A percentile compares a stretch with the other conserved stretches of the same genome.
These are phyloP conservation scores for Taphrina populina DNA, from an alignment of 1,139 yeast species.

Conservation along the genomic window DNA sequence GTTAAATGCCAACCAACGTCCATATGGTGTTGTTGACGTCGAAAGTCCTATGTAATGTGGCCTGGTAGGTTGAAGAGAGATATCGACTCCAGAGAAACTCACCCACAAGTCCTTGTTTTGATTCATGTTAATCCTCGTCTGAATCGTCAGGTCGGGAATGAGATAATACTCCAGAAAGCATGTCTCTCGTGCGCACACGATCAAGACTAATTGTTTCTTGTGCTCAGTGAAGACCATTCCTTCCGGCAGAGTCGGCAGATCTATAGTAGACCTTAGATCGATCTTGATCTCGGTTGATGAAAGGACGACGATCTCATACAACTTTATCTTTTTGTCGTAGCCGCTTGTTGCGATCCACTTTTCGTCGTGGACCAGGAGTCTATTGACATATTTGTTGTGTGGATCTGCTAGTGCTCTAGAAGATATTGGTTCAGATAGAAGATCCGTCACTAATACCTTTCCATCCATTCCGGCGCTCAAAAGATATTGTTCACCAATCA, in stretches of 20 bases:
- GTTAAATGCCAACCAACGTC: constrained; percentile 55
- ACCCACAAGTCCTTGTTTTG: constrained; percentile 73
- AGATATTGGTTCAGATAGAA: constrained; percentile 37
- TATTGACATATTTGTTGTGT: constrained; percentile 51
- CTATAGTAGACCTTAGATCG: background rate
- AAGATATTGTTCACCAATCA: constrained; percentile 37
- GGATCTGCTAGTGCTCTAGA: constrained; percentile 41
- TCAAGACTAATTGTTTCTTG: background rate
- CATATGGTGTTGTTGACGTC: constrained; percentile 73
- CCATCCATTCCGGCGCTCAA: constrained; percentile 47
- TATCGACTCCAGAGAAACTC: constrained; percentile 61
- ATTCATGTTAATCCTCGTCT: constrained; percentile 60
- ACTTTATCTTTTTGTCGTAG: constrained; percentile 54
- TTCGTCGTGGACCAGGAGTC: constrained; percentile 45
- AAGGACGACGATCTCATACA: constrained; percentile 31
- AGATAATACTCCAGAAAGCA: constrained; percentile 56
- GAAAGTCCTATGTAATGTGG: constrained; percentile 47
- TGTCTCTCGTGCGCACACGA: constrained; percentile 48
- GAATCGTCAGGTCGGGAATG: constrained; percentile 43
- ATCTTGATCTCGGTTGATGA: background rate
- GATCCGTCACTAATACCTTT: constrained; percentile 37
- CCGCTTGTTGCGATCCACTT: constrained; percentile 58
- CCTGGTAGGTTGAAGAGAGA: constrained; percentile 45
- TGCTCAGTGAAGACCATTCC: constrained; percentile 6
- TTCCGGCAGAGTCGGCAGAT: constrained; percentile 4